These are phyloP conservation scores for Boletus patriciae DNA, from an alignment of 768 basidiomycete species.

Conservation along the genomic window DNA sequence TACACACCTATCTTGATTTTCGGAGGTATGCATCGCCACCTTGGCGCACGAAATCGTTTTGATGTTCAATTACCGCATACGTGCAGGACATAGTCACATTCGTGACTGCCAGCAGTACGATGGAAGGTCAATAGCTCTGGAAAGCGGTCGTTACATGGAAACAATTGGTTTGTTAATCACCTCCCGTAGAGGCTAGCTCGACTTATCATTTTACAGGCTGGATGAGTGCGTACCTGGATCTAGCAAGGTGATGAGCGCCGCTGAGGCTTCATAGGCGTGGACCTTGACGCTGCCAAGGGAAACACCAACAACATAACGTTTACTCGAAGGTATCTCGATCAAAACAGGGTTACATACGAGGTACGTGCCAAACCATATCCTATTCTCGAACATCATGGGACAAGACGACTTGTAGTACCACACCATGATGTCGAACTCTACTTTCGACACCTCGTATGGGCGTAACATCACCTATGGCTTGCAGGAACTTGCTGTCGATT, in stretches of 20 bases:
- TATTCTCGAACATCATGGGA: neutral
- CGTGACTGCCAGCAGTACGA: constrained; percentile 31
- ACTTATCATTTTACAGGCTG: constrained; percentile 39
- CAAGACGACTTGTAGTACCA: constrained; percentile 54
- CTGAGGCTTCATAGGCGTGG: constrained; percentile 39
- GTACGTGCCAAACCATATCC: constrained; percentile 32
- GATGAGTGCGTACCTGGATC: constrained; percentile 50
- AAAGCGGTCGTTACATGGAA: constrained; percentile 91
- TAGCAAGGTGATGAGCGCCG: neutral
- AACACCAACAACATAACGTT: constrained; percentile 56
- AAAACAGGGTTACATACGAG: constrained; percentile 76
- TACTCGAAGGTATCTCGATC: constrained; percentile 72
- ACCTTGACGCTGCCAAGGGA: constrained; percentile 42
- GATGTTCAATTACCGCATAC: neutral
- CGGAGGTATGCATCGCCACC: constrained; percentile 48
- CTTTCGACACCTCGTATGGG: constrained; percentile 65
- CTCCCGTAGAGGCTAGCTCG: neutral
- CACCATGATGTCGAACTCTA: constrained; percentile 45
- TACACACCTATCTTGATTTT: constrained; percentile 80
- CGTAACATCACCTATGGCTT: constrained; percentile 55
- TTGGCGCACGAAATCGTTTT: neutral
- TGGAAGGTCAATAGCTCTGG: constrained; percentile 44
- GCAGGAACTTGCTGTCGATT: constrained; percentile 49
- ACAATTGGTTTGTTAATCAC: constrained; percentile 61
- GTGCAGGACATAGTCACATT: constrained; percentile 49